Conservation (phyloP, 2,329 filamentous ascomycete genomes). For the Fusarium sp. region DNA sequence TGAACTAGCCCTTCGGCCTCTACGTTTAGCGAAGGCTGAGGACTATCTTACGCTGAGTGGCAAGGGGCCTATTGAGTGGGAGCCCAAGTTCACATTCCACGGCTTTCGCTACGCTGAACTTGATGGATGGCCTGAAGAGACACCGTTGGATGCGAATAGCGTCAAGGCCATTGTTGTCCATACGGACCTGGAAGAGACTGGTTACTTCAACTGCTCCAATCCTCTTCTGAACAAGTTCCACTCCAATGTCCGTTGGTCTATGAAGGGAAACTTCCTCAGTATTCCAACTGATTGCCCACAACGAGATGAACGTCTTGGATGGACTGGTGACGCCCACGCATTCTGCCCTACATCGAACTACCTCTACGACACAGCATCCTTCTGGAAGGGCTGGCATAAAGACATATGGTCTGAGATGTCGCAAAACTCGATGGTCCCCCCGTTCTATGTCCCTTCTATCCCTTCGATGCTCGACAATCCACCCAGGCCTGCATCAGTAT, state of each 20-base stretch:
- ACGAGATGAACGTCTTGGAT: constrained; percentile 64
- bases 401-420: constrained; percentile 36
- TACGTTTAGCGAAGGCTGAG: constrained; percentile 56
- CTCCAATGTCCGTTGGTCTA: constrained; percentile 65
- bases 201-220: constrained; percentile 65
- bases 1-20: constrained; percentile 54
- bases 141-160: constrained; percentile 37
- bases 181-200: constrained; percentile 63
- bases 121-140: constrained; percentile 54
- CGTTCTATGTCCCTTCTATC: constrained; percentile 4
- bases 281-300: constrained; percentile 70
- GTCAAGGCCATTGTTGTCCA: constrained; percentile 55
- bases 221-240: constrained; percentile 64
- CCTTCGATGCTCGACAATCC: neutral
- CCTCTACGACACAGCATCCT: constrained; percentile 63
- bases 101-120: constrained; percentile 66
- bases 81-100: constrained; percentile 64
- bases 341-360: constrained; percentile 65
- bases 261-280: constrained; percentile 68
- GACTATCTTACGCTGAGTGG: constrained; percentile 48
- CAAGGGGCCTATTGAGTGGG: neutral
- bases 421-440: constrained; percentile 12
- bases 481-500: constrained; percentile 4
- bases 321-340: constrained; percentile 62
- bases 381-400: constrained; percentile 49